Conservation (phyloP, 257 asterid species). For the Ligustrum vulgare region DNA sequence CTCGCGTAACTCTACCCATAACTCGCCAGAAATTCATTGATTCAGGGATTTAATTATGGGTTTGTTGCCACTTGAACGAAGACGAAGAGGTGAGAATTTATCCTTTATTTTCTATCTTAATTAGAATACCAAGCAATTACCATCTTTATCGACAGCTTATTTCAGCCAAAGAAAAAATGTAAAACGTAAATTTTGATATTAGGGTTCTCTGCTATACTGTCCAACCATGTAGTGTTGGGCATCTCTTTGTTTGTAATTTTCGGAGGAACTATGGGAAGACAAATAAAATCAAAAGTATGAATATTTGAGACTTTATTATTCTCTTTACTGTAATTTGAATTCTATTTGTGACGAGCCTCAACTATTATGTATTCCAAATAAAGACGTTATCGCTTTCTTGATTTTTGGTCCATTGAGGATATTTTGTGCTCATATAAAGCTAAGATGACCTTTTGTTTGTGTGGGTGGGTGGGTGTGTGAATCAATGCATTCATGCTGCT, state of each 20-base stretch:
- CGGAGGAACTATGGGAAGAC: background rate
- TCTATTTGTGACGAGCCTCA: too few relatives aligned
- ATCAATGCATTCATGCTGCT: too few relatives aligned
- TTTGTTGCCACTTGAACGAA: background rate
- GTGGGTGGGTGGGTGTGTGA: too few relatives aligned
- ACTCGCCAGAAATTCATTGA: background rate
- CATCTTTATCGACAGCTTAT: background rate
- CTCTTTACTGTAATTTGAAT: too few relatives aligned
- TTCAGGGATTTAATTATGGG: background rate
- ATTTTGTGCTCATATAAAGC: too few relatives aligned
- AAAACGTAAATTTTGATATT: background rate
- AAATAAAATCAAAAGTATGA: too few relatives aligned
- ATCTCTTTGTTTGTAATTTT: too few relatives aligned
- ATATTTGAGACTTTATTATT: too few relatives aligned
- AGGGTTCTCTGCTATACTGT: background rate
- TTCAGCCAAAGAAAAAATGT: background rate
- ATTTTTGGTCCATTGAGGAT: background rate
- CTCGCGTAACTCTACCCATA: background rate
- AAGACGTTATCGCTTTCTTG: background rate
- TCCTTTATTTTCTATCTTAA: background rate
- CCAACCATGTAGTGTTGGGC: background rate
- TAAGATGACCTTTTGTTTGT: too few relatives aligned
- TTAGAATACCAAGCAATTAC: background rate
- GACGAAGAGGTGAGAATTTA: background rate
- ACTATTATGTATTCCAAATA: too few relatives aligned